Conservation (phyloP, 441 rosid species). For the Pelargonium citronellum region DNA sequence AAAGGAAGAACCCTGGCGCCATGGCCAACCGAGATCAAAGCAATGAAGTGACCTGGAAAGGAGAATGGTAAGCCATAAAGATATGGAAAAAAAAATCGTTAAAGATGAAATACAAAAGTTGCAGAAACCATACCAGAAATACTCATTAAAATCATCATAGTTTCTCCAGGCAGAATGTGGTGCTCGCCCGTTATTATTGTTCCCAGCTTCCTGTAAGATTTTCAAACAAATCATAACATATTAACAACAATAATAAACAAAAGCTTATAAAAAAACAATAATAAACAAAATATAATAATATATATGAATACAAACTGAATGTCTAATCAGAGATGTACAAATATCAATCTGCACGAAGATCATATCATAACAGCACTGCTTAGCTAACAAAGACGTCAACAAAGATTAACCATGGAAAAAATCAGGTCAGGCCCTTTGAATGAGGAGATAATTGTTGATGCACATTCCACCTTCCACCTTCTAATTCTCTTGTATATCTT, state of each 20-base stretch:
- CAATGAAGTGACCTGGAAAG: slow-evolving; percentile 79
- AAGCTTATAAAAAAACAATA: neutral
- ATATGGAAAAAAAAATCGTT: neutral
- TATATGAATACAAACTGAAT: neutral
- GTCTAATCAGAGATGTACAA: neutral
- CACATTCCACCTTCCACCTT: neutral
- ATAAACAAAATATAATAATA: neutral
- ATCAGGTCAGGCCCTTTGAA: neutral
- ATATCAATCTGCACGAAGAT: neutral
- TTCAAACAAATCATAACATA: slow-evolving; percentile 15
- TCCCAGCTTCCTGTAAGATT: slow-evolving; percentile 70
- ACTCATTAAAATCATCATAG: slow-evolving; percentile 94
- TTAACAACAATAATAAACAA: slow-evolving; percentile 8
- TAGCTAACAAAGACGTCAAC: neutral
- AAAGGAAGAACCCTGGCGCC: slow-evolving; percentile 61
- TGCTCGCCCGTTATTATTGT: slow-evolving; percentile 86
- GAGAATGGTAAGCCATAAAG: slow-evolving; percentile 25
- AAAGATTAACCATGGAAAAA: neutral
- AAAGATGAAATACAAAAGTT: slow-evolving; percentile 4
- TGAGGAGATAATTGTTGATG: neutral
- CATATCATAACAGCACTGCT: neutral
- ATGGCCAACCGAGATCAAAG: slow-evolving; percentile 95
- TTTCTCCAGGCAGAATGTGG: slow-evolving; percentile 97
- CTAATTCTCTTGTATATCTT: too few species aligned
- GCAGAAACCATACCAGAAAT: slow-evolving; percentile 59